Conservation (phyloP, 2,329 filamentous ascomycete species). For the Aspergillus thermomutatus region DNA sequence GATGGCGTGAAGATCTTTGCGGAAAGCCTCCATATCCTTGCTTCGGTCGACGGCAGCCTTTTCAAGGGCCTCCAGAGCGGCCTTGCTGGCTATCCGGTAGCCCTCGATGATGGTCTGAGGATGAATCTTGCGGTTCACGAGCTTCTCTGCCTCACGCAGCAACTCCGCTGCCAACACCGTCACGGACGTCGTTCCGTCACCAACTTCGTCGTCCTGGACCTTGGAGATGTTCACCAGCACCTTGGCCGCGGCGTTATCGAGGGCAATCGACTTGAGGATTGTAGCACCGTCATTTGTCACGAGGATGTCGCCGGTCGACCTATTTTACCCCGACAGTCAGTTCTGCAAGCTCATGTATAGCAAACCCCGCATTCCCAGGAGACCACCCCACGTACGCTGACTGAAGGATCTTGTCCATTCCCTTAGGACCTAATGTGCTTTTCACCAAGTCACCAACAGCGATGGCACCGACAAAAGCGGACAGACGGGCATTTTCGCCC, state of each 20-base stretch:
- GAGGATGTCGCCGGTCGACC: conserved; percentile 94
- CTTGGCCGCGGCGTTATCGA: conserved; percentile 97
- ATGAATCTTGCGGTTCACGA: conserved; percentile 97
- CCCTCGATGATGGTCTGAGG: conserved; percentile 99
- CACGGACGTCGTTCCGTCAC: conserved; percentile 97
- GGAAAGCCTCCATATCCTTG: conserved; percentile 76
- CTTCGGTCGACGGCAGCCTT: conserved; percentile 86
- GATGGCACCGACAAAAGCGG: conserved; percentile 97
- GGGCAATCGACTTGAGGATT: conserved; percentile 95
- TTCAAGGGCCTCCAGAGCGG: conserved; percentile 80
- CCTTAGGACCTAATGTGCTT: conserved; percentile 93
- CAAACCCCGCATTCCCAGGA: conserved; percentile 13
- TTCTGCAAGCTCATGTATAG: conserved; percentile 6
- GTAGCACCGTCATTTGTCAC: conserved; percentile 99
- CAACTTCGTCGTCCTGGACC: conserved; percentile 97
- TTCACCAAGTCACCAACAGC: conserved; percentile 97
- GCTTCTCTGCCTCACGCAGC: conserved; percentile 91
- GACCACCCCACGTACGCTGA: conserved; percentile 66
- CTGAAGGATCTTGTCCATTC: conserved; percentile 98
- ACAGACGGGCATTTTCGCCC: conserved; percentile 96
- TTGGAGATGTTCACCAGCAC: conserved; percentile 99
- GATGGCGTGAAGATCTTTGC: conserved; percentile 84
- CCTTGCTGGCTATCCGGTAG: conserved; percentile 92
- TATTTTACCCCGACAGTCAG: conserved; percentile 33
- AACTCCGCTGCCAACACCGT: conserved; percentile 93